Evolutionary conservation across 1,284 basidiomycete genomes (phyloP).

Genomic region (Cryptococcus sp.): DNA sequence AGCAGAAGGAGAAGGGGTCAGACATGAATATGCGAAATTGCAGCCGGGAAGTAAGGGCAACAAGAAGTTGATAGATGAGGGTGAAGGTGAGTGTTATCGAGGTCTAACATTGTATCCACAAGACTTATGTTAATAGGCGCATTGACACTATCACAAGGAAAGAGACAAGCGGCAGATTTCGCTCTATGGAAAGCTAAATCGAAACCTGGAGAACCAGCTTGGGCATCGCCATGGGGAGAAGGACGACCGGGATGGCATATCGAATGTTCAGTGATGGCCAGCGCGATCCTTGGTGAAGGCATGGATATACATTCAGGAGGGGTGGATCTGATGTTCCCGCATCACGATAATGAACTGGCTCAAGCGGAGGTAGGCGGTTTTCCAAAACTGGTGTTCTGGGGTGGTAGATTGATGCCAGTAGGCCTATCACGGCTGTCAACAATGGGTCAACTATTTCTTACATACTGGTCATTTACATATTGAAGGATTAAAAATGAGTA

Average conservation of each 20-base stretch:
- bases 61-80: conserved; percentile 81
- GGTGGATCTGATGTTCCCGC: conserved; percentile 94
- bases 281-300: conserved; percentile 79
- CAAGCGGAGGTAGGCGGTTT: conserved; percentile 73
- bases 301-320: conserved; percentile 99
- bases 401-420: too few relatives aligned
- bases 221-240: conserved; percentile 92
- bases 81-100: conserved; percentile 63
- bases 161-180: conserved; percentile 68
- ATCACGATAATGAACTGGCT: conserved; percentile 98
- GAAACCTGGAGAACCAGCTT: conserved; percentile 95
- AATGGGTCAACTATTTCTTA: conserved; percentile 99
- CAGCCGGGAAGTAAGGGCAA: conserved; percentile 96
- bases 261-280: conserved; percentile 99
- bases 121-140: conserved; percentile 51
- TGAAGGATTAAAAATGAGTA: conserved; percentile 99
- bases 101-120: background rate
- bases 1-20: conserved; percentile 52
- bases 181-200: conserved; percentile 93
- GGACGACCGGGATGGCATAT: conserved; percentile 99
- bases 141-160: conserved; percentile 60
- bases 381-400: too few relatives aligned
- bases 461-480: conserved; percentile 99
- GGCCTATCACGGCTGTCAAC: conserved; percentile 85
- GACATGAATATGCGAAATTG: conserved; percentile 83